Evolutionary conservation across 179 eudicot genomes (phyloP).

Genomic region (Corrigiola litoralis): DNA sequence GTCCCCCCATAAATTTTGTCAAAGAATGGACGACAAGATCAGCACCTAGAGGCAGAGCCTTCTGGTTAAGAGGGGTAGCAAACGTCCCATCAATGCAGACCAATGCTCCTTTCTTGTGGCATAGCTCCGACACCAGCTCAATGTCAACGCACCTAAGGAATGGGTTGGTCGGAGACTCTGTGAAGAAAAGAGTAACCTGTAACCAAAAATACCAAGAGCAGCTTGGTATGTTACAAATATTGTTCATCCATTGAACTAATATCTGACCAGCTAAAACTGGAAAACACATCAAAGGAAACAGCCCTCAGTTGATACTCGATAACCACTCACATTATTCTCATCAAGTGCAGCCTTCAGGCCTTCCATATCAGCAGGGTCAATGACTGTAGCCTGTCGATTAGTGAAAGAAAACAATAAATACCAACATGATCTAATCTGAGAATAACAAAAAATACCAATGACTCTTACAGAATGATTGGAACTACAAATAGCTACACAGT

Average conservation of each 20-base stretch:
- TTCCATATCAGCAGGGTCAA: conserved; percentile 91
- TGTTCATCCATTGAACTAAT: neutral
- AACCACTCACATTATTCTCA: conserved; percentile 56
- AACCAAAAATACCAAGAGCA: conserved; percentile 1
- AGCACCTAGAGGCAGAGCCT: conserved; percentile 93
- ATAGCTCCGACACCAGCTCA: conserved; percentile 83
- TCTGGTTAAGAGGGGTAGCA: conserved; percentile 96
- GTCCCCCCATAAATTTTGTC: conserved; percentile 86
- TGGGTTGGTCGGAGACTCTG: conserved; percentile 98
- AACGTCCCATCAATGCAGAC: conserved; percentile 94
- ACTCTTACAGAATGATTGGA: neutral
- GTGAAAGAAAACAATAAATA: neutral
- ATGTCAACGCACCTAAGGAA: conserved; percentile 95
- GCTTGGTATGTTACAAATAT: neutral
- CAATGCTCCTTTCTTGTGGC: conserved; percentile 86
- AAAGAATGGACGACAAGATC: conserved; percentile 85
- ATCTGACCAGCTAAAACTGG: neutral
- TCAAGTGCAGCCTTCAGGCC: conserved; percentile 77
- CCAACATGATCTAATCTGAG: neutral
- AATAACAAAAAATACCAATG: neutral
- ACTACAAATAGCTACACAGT: too few relatives aligned
- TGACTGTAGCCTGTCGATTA: conserved; percentile 67
- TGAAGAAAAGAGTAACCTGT: conserved; percentile 88
- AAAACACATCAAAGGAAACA: neutral
- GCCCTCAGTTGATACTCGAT: neutral